These are phyloP conservation scores for Mucor plumbeus DNA, from an alignment of 371 early-diverging fungal species.

Conservation along the genomic window DNA sequence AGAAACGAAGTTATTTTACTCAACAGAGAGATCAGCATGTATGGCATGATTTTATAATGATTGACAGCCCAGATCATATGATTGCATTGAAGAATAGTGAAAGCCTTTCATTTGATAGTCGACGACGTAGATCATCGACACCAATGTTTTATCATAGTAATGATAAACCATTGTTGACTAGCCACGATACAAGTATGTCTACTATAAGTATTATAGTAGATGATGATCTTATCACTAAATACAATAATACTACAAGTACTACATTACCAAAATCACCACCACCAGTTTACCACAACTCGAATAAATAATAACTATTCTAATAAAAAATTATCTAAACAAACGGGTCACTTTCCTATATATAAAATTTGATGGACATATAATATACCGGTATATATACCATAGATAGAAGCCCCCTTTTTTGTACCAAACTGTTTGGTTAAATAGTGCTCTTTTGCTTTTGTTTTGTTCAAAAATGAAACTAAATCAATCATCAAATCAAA, in stretches of 20 bases:
- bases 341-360: slow-evolving; percentile 1
- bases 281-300: slow-evolving; percentile 19
- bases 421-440: neutral
- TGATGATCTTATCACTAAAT: neutral
- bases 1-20: neutral
- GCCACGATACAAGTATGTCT: neutral
- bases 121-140: slow-evolving; percentile 4
- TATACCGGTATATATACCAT: neutral
- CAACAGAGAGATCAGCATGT: neutral
- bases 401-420: neutral
- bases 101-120: slow-evolving; percentile 9
- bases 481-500: neutral
- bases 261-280: slow-evolving; percentile 22
- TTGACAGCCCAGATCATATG: slow-evolving; percentile 36
- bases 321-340: neutral
- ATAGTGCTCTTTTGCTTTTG: neutral
- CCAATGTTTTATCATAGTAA: neutral
- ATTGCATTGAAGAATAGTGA: slow-evolving; percentile 28
- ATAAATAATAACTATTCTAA: neutral
- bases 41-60: slow-evolving; percentile 30
- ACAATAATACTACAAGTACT: neutral
- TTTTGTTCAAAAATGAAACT: too few species aligned
- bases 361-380: neutral
- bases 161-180: neutral
- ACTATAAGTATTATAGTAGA: neutral